A percentile compares a stretch with the other conserved stretches of the same genome.
phyloP scores from a whole-genome alignment of 148 eudicot species.

The Chenopodium quinoa region DNA sequence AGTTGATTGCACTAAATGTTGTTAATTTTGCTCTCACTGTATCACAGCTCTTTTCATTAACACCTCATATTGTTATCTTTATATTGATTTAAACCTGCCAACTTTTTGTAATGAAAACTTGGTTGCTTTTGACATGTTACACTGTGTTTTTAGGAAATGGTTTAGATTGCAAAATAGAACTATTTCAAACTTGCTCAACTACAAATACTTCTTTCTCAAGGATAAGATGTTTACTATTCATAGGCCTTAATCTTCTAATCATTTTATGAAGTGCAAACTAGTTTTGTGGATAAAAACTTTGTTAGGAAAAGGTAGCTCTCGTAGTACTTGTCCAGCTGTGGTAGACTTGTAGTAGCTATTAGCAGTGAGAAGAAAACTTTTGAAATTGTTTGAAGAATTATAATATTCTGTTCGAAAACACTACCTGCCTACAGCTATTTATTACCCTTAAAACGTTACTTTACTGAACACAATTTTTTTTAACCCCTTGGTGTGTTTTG shows the following conservation, averaged over 20 bases:
- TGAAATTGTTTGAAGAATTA: neutral
- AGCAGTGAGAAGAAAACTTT: neutral
- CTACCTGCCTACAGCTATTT: too few species aligned
- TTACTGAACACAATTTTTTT: too few species aligned
- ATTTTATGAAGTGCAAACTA: neutral
- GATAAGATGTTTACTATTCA: too few species aligned
- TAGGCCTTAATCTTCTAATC: neutral
- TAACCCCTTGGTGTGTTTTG: too few species aligned
- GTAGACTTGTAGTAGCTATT: neutral
- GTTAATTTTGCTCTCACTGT: neutral
- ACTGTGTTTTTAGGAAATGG: neutral
- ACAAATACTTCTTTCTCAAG: neutral
- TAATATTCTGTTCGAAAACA: too few species aligned
- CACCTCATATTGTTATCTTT: neutral
- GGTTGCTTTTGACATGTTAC: neutral
- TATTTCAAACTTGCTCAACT: neutral
- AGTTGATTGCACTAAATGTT: neutral
- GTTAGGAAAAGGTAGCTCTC: neutral
- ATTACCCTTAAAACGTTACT: too few species aligned
- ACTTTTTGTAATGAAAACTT: neutral
- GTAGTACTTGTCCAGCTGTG: neutral
- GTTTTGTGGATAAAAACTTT: neutral
- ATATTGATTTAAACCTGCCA: neutral
- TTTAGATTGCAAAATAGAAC: neutral
- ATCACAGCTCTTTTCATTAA: neutral